Percentiles rank a stretch among this genome's conserved stretches.
Conservation (phyloP, 192 early-diverging fungal genomes). For the Coemansia sp. region DNA sequence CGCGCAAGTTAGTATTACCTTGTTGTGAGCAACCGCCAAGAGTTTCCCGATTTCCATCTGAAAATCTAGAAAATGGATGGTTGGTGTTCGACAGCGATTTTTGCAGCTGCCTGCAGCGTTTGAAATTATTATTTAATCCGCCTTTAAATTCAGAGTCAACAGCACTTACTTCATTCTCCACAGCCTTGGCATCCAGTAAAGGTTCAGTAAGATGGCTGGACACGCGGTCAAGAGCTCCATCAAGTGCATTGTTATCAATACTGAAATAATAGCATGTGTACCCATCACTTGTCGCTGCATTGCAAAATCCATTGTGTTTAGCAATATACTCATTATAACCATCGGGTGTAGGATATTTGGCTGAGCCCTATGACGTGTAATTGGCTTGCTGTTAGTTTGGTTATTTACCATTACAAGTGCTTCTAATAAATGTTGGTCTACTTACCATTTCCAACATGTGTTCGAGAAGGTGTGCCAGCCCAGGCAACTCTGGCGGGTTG, state of each 20-base stretch:
- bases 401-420: too few species aligned
- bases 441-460: constrained; percentile 69
- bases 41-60: constrained; percentile 79
- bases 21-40: constrained; percentile 51
- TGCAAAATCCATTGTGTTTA: constrained; percentile 22
- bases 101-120: not conserved
- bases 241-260: constrained; percentile 44
- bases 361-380: too few species aligned
- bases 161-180: constrained; percentile 82
- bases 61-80: constrained; percentile 81
- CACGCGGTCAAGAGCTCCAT: constrained; percentile 62
- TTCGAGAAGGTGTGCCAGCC: constrained; percentile 70
- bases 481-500: constrained; percentile 58
- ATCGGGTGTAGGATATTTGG: constrained; percentile 65
- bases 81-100: constrained; percentile 40
- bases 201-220: constrained; percentile 85
- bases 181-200: constrained; percentile 74
- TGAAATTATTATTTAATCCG: constrained; percentile 65
- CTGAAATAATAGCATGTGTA: constrained; percentile 20
- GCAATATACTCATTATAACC: constrained; percentile 51
- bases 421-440: too few species aligned
- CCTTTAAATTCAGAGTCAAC: constrained; percentile 94
- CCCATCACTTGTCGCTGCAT: constrained; percentile 22
- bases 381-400: too few species aligned
- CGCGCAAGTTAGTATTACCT: constrained; percentile 68